Base-by-base conservation (phyloP, 768 basidiomycete species). In the Fistulinella prunicolor region DNA sequence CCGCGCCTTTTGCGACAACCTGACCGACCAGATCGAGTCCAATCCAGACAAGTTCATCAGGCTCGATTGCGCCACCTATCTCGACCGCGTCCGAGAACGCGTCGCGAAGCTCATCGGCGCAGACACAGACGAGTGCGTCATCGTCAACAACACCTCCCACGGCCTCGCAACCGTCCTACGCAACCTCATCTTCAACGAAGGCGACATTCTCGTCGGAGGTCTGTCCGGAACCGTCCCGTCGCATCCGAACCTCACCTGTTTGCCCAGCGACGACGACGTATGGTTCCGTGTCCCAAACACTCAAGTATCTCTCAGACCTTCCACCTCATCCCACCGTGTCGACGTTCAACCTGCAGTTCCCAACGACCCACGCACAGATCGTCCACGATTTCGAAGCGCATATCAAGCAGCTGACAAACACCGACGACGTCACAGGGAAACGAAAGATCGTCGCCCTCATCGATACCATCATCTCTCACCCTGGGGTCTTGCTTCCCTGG, bases 401-500 rank as follows among this genome's bases (percentile, higher is more conserved):
- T 39, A 50, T 79, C 42, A 51, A 60, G 22, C 55, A 58, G 23
- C 39, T 76, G 29, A 70, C 42, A 37, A 40, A 60, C 32, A 23
- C 46, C 13, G 44, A 57, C 30, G 50, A 59, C 3, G 46, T 48
- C 1, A 53, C 59, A 2, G 51, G 62, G 16, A 65, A 71, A 54
- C 55, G 62, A 40, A 79, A 82, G 63, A 73, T 87, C 5, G 71
- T 90, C 19, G 82, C 82, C 0, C 62, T 92, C 30, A 79, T 92
- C 10, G 91, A 93, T 60, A 67, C 72, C 26, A 84, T 93, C 39
- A 65, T 71, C 4, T 78, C 85, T 9, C 72, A 69, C 29, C 89
- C 89, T 1, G 87, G 82, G 0, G 71, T 77, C 6, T 60, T 69
- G 3, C 66, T 86, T 47, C 89, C 89, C 1, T 91, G 87, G 89